Base-by-base conservation (phyloP, 2,329 filamentous ascomycete genomes). In the Cercospora zeina region DNA sequence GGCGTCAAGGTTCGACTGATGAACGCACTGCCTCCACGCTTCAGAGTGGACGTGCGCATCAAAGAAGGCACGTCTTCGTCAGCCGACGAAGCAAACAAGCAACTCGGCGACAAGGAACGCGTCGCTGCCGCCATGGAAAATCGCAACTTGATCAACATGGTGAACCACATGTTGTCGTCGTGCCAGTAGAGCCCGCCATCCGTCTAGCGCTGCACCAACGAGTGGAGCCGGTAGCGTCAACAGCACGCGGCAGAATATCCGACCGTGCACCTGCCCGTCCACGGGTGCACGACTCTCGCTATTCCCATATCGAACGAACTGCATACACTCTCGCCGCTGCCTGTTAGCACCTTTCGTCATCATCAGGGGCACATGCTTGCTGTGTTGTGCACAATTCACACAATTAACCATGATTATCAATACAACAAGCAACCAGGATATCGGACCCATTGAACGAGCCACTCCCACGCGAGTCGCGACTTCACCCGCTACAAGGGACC, bases 11-110 rank as follows among this genome's bases (percentile, higher is more conserved):
- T 97, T 45, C 86, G 95, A 24, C 83, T 99, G 24, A 93, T 97
- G 78, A 89, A 96, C 75, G 89, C 90, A 10, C 82, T 99, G 62
- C 95, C 95, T 2, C 90, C 95, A 34, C 90, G 93, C 71, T 99
- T 95, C 76, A 86, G 95, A 37, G 85, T 97, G 55, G 93, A 97
- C 76, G 91, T 97, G 50, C 86, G 88, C 70, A 96, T 97, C 77
- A 97, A 97, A 77, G 89, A 96, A 77, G 93, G 93, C 65, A 95
- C 92, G n/a, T 95, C 97, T 76, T 91, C 87, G 67, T 96, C 96
- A 64, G 93, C 91, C 50, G 92, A 96, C 66, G 92, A 96, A 75
- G 92, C 97, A 57, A 97, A 96, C 79, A 97, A 97, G 81, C 95
- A 99, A 78, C 80, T 99, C 47, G 90, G 87, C 34, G 95, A 99